Evolutionary conservation across 192 early-diverging fungal genomes (phyloP).

Genomic region (Entophlyctis luteolus): DNA sequence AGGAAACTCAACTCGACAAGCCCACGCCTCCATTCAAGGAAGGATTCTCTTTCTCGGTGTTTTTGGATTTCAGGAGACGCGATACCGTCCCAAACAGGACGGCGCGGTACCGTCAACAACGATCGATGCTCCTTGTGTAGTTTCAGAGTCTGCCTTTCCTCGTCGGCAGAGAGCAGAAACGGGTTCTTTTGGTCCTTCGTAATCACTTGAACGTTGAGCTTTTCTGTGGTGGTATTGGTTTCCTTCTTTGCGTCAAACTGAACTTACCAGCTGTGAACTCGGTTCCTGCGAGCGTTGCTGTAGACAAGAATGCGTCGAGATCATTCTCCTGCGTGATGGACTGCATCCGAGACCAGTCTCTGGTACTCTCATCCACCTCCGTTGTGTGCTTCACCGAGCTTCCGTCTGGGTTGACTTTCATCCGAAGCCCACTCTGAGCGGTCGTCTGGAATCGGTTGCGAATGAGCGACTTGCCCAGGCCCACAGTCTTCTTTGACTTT

Average conservation of each 20-base stretch:
- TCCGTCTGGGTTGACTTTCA: conserved; percentile 50
- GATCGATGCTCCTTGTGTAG: conserved; percentile 74
- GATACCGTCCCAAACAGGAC: conserved; percentile 80
- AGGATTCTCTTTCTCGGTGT: conserved; percentile 74
- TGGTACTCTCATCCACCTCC: conserved; percentile 75
- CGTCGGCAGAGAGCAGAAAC: conserved; percentile 72
- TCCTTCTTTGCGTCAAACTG: not conserved
- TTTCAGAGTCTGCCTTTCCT: conserved; percentile 72
- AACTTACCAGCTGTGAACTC: conserved; percentile 78
- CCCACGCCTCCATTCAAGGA: conserved; percentile 88
- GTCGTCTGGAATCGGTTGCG: conserved; percentile 39
- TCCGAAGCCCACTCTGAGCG: conserved; percentile 16
- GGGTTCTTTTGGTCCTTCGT: conserved; percentile 70
- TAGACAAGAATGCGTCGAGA: conserved; percentile 91
- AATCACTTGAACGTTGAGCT: conserved; percentile 79
- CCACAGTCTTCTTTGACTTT: conserved; percentile 40
- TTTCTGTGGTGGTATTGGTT: conserved; percentile 41
- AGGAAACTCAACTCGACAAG: conserved; percentile 56
- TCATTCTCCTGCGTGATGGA: conserved; percentile 97
- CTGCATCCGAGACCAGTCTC: conserved; percentile 78
- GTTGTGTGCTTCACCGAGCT: conserved; percentile 69
- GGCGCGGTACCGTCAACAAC: conserved; percentile 77
- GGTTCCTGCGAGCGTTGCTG: conserved; percentile 91
- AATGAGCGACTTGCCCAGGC: conserved; percentile 49
- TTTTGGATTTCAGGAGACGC: conserved; percentile 83